Evolutionary conservation across 164 flowering plant species (phyloP).

Genomic region (Piper betle): DNA sequence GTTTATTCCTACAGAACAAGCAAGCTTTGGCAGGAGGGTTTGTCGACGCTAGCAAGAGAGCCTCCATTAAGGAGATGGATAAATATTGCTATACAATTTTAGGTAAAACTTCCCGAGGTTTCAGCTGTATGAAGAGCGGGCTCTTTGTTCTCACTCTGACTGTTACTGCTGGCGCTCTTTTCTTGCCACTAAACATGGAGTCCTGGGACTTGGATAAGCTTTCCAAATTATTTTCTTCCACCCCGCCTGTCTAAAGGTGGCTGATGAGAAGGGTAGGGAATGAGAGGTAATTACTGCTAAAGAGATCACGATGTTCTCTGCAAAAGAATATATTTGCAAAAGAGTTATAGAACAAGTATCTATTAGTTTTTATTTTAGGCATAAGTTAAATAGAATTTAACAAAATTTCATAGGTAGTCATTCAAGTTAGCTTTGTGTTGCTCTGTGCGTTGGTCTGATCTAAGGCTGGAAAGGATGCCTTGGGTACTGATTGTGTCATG

Average conservation of each 20-base stretch:
- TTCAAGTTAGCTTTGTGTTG: not conserved
- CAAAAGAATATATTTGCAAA: too few relatives aligned
- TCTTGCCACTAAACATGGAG: conserved; percentile 33
- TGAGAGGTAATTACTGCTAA: not conserved
- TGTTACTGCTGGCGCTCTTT: conserved; percentile 37
- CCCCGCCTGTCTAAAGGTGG: conserved; percentile 12
- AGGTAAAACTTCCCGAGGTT: conserved; percentile 32
- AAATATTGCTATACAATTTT: conserved; percentile 52
- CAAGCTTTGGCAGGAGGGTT: conserved; percentile 28
- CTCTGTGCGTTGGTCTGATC: not conserved
- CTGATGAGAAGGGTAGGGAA: not conserved
- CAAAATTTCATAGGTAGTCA: not conserved
- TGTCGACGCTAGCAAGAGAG: conserved; percentile 20
- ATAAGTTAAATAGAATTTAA: not conserved
- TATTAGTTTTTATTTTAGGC: not conserved
- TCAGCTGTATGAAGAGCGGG: conserved; percentile 46
- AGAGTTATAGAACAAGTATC: not conserved
- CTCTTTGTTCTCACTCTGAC: conserved; percentile 20
- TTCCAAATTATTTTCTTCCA: conserved; percentile 21
- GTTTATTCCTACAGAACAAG: conserved; percentile 39
- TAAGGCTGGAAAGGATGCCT: not conserved
- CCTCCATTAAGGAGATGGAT: conserved; percentile 50
- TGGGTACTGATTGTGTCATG: too few relatives aligned
- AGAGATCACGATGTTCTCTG: not conserved
- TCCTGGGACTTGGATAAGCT: conserved; percentile 46